Conservation (phyloP, 805 yeast genomes). For the Zygosaccharomyces pseudorouxii region DNA sequence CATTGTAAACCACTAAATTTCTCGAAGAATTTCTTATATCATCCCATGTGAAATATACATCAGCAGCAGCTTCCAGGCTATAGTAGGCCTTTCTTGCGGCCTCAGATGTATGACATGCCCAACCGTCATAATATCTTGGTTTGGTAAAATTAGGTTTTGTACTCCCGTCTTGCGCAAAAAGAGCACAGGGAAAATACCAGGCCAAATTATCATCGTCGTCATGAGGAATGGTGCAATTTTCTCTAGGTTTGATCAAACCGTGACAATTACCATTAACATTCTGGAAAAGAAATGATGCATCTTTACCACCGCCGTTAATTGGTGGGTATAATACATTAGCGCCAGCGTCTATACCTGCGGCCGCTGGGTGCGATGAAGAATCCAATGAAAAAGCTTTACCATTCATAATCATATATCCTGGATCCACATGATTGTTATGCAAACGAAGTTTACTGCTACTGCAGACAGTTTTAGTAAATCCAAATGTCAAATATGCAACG, state of each 20-base stretch:
- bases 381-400: slow-evolving; percentile 77
- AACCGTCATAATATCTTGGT: slow-evolving; percentile 64
- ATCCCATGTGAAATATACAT: slow-evolving; percentile 87
- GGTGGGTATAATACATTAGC: slow-evolving; percentile 81
- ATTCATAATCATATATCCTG: slow-evolving; percentile 65
- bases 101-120: slow-evolving; percentile 83
- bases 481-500: slow-evolving; percentile 86
- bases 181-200: slow-evolving; percentile 94
- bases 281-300: slow-evolving; percentile 80
- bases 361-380: slow-evolving; percentile 72
- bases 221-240: slow-evolving; percentile 65
- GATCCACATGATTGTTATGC: slow-evolving; percentile 51
- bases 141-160: slow-evolving; percentile 56
- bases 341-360: slow-evolving; percentile 68
- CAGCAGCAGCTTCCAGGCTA: slow-evolving; percentile 55
- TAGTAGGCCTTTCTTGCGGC: slow-evolving; percentile 68
- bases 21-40: slow-evolving; percentile 65
- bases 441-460: slow-evolving; percentile 44
- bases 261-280: slow-evolving; percentile 90
- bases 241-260: slow-evolving; percentile 66
- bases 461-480: slow-evolving; percentile 83
- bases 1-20: slow-evolving; percentile 82
- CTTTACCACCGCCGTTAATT: slow-evolving; percentile 78
- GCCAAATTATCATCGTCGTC: slow-evolving; percentile 61
- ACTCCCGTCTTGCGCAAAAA: slow-evolving; percentile 67